Evolutionary conservation across 495 filamentous ascomycete species (phyloP), one percentile per base, ranked within the genome.

Genomic region (Cenococcum geophilum): DNA sequence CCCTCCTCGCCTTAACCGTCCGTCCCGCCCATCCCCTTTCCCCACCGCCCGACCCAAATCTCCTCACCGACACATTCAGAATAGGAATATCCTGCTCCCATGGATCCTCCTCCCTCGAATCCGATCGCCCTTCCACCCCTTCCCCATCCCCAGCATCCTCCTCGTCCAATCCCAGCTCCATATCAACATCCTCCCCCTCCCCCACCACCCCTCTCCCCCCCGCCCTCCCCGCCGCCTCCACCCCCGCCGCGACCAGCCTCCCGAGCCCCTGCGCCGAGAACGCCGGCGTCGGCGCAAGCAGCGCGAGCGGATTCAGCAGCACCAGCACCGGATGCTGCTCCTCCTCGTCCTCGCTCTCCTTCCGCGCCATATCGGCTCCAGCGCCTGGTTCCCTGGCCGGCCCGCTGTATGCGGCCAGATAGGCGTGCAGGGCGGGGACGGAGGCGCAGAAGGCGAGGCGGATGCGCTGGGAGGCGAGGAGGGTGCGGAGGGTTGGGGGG

Each of bases 251-350:
- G 16, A 88, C 76, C 5, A 85, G 89, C 67, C 84, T 82, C 53
- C 82, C 82, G 5, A 96, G 71, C 0, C 90, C 91, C 71, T 95
- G 91, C 0, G 86, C 89, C 47, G 88, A 91, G 79, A 87, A 92
- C 67, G 93, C 89, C 58, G 82, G 82, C 4, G 88, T 92, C 27
- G 78, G 73, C n/a, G 77, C 77, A 73, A 96, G 91, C 37, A 89
- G 71, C 32, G 76, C 72, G 11, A 95, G 66, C 49, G 87, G 76
- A 57, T 89, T 83, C 61, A 89, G 81, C 11, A 92, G 71, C 12
- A 84, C 77, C 14, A 96, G 72, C 23, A 82, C 68, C 16, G 76
- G 55, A 37, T n/a, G 49, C 22, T n/a, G n/a, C n/a, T n/a, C n/a
- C n/a, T n/a, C n/a, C n/a, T n/a, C n/a, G n/a, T n/a, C n/a, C n/a